These are phyloP conservation scores for Agaricus sinodeliciosus DNA, from an alignment of 768 basidiomycete species.

Conservation along the genomic window DNA sequence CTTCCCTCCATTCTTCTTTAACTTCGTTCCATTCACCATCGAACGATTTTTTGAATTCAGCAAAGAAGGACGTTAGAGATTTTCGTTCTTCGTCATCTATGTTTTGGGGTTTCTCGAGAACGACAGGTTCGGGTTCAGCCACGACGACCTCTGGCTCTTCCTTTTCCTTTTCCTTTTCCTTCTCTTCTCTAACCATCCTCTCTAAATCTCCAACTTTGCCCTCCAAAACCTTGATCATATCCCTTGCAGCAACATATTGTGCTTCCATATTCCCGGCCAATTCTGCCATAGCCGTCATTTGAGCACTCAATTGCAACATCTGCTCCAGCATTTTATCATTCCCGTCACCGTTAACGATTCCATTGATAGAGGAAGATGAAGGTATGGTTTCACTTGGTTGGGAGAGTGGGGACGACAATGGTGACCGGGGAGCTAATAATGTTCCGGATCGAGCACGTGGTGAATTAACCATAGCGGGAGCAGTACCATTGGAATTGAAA, in stretches of 20 bases:
- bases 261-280: slow-evolving; percentile 67
- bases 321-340: slow-evolving; percentile 46
- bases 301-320: slow-evolving; percentile 57
- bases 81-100: slow-evolving; percentile 1
- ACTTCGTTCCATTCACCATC: slow-evolving; percentile 77
- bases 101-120: slow-evolving; percentile 5
- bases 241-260: slow-evolving; percentile 73
- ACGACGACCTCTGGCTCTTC: slow-evolving; percentile 16
- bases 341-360: not conserved
- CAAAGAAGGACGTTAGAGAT: slow-evolving; percentile 46
- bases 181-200: slow-evolving; percentile 40
- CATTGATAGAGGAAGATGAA: too few species aligned
- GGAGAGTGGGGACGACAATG: slow-evolving; percentile 21
- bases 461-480: not conserved
- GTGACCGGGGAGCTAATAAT: slow-evolving; percentile 12
- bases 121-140: not conserved
- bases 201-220: slow-evolving; percentile 66
- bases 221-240: slow-evolving; percentile 64
- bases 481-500: not conserved
- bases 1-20: slow-evolving; percentile 76
- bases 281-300: slow-evolving; percentile 71
- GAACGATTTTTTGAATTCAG: slow-evolving; percentile 71
- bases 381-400: slow-evolving; percentile 10
- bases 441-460: slow-evolving; percentile 8
- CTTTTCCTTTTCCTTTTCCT: slow-evolving; percentile 34